phyloP scores from a whole-genome alignment of 352 stramenopile species.

The Nothophytophthora sp. region DNA sequence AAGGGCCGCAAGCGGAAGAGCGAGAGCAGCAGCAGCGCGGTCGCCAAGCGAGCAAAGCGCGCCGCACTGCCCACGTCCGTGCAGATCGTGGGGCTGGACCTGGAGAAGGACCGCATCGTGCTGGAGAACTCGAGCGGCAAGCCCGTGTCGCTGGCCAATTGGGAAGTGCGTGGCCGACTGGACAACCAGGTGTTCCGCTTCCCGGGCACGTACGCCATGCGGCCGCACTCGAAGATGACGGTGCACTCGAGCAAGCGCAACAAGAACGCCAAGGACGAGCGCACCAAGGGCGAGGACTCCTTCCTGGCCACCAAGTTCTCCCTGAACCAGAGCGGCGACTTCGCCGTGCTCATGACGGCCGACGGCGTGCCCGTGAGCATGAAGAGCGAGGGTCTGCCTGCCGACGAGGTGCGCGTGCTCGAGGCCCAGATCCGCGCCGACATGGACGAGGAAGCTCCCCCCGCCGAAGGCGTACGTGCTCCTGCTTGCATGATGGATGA shows the following conservation, averaged over 20 bases:
- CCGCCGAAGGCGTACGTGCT: constrained; percentile 52
- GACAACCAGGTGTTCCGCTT: constrained; percentile 79
- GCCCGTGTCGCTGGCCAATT: constrained; percentile 57
- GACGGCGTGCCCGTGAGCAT: constrained; percentile 76
- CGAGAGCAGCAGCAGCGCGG: constrained; percentile 26
- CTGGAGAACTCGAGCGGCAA: constrained; percentile 73
- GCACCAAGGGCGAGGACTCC: constrained; percentile 70
- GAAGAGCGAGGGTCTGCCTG: constrained; percentile 56
- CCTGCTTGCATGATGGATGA: constrained; percentile 1
- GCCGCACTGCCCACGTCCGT: too few relatives aligned
- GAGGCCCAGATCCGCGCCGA: constrained; percentile 53
- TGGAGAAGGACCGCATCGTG: constrained; percentile 78
- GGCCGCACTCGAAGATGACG: constrained; percentile 65
- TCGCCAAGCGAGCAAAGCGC: constrained; percentile 53
- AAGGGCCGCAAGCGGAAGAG: constrained; percentile 68
- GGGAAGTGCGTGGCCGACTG: constrained; percentile 62
- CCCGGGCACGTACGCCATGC: constrained; percentile 67
- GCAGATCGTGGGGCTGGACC: constrained; percentile 62
- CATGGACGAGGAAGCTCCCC: constrained; percentile 52
- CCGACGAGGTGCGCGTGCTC: constrained; percentile 62
- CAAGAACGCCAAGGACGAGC: constrained; percentile 74
- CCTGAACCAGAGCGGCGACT: constrained; percentile 67
- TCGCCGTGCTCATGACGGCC: constrained; percentile 57
- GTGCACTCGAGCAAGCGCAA: constrained; percentile 83
- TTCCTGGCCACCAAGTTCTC: constrained; percentile 85